phyloP scores from a whole-genome alignment of 1,284 basidiomycete genomes.

The Sporisorium sorghi region DNA sequence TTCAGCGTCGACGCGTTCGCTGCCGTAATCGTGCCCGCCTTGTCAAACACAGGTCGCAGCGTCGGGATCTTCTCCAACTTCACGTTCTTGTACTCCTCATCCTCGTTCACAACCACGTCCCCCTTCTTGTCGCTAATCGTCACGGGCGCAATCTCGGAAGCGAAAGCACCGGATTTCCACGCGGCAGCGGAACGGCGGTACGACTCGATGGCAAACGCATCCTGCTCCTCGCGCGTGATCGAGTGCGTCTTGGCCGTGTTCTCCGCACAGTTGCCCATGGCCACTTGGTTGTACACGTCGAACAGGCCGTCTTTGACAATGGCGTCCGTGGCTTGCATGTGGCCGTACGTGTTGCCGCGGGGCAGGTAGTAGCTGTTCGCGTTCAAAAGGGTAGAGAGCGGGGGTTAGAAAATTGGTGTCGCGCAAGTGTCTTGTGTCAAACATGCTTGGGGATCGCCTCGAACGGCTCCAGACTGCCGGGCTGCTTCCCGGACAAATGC shows the following conservation, averaged over 20 bases:
- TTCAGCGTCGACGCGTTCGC: slow-evolving; percentile 71
- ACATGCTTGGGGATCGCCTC: too few relatives aligned
- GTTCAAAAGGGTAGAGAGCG: background rate
- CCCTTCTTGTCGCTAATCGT: slow-evolving; percentile 83
- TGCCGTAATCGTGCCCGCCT: slow-evolving; percentile 71
- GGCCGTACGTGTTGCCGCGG: slow-evolving; percentile 88
- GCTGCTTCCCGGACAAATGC: background rate
- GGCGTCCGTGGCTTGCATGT: slow-evolving; percentile 86
- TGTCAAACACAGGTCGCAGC: slow-evolving; percentile 70
- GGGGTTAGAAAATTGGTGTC: background rate
- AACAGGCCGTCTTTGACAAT: slow-evolving; percentile 88
- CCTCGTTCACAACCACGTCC: slow-evolving; percentile 83
- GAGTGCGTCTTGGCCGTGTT: slow-evolving; percentile 70
- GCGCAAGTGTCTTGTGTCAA: background rate
- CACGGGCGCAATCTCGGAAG: slow-evolving; percentile 90
- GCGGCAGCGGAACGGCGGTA: slow-evolving; percentile 91
- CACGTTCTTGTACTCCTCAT: slow-evolving; percentile 88
- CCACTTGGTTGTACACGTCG: slow-evolving; percentile 59
- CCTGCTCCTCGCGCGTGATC: slow-evolving; percentile 70
- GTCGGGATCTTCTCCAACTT: slow-evolving; percentile 70
- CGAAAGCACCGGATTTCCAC: slow-evolving; percentile 86
- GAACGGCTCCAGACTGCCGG: background rate
- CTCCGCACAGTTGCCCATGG: slow-evolving; percentile 69
- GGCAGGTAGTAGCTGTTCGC: slow-evolving; percentile 84
- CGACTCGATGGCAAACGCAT: slow-evolving; percentile 86